Evolutionary conservation across 2,329 filamentous ascomycete species (phyloP).

Genomic region (Teratosphaeria epicoccoides): DNA sequence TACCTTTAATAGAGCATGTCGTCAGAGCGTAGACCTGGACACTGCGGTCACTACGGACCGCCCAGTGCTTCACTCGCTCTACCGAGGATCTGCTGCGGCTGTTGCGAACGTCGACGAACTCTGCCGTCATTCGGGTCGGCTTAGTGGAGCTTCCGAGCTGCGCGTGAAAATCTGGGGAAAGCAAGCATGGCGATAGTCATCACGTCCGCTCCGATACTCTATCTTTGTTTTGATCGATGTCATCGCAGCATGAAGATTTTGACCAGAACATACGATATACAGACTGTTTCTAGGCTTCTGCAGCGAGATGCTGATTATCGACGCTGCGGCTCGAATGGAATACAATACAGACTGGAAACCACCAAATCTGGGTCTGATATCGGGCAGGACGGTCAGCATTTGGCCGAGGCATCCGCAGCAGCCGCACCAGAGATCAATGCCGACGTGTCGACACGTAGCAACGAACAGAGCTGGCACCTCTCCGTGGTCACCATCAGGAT

Average conservation of each 20-base stretch:
- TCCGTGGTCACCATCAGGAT: too few relatives aligned
- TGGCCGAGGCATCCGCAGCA: background rate
- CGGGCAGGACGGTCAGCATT: background rate
- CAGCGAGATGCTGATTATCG: background rate
- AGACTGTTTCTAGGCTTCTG: background rate
- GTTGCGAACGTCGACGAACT: background rate
- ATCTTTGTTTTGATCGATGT: background rate
- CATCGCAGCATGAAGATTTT: background rate
- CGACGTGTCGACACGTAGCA: background rate
- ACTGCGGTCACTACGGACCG: background rate
- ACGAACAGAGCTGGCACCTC: too few relatives aligned
- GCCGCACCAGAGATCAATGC: background rate
- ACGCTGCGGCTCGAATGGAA: background rate
- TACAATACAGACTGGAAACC: background rate
- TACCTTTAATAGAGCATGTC: slow-evolving; percentile 4
- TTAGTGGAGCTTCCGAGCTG: slow-evolving; percentile 4
- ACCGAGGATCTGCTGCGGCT: slow-evolving; percentile 4
- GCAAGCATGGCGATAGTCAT: background rate
- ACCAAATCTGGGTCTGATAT: background rate
- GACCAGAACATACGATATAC: background rate
- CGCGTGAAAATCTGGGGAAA: slow-evolving; percentile 7
- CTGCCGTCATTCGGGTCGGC: slow-evolving; percentile 8
- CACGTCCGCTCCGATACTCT: background rate
- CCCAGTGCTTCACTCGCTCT: background rate
- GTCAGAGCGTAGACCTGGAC: slow-evolving; percentile 3